Base-by-base conservation (phyloP, 192 early-diverging fungal species). In the Phlyctochytrium planicorne region DNA sequence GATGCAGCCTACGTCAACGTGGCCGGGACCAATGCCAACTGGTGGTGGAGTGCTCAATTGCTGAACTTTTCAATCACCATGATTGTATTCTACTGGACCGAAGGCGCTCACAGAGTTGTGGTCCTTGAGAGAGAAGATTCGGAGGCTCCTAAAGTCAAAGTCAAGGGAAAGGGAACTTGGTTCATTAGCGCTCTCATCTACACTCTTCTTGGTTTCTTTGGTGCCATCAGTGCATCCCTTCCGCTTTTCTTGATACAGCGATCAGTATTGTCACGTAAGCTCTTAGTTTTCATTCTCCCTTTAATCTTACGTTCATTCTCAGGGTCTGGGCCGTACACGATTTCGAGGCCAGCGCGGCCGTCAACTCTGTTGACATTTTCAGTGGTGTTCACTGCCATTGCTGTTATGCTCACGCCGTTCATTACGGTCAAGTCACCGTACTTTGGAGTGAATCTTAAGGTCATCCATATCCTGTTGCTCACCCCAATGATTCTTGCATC, bases 11-110 rank as follows among this genome's bases (percentile, higher is more conserved):
- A 73, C 31, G 66, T 35, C 20, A 64, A 62, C 16, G 72, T 73
- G 25, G 36, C 72, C 1, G 33, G 63, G 16, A 34, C 63, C 37
- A 31, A 16, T 12, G 20, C 17, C 14, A 30, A 56, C 1, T 75
- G 73, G 73, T 75, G 61, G 62, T 75, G 67, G 67, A 59, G 52
- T 30, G 20, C 40, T n/a, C 73, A 75, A 60, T 62, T 75, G 56
- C 59, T 75, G 24, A 70, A 70, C 47, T 50, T 34, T 23, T 56
- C 73, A 4, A 36, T 35, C 50, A 68, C 65, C 3, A 47, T 75
- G 40, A 60, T 70, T 23, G 73, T 59, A 2, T 25, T 69, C 3
- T 53, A 55, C 23, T 75, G 73, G 73, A 66, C 52, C 25, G 73
- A 75, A 37, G 72, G 72, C 2, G 66, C 66, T 0, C 72, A 73